Evolutionary conservation across 805 yeast species (phyloP), one percentile per base, ranked within the genome.

Genomic region (Torulaspora quercuum): DNA sequence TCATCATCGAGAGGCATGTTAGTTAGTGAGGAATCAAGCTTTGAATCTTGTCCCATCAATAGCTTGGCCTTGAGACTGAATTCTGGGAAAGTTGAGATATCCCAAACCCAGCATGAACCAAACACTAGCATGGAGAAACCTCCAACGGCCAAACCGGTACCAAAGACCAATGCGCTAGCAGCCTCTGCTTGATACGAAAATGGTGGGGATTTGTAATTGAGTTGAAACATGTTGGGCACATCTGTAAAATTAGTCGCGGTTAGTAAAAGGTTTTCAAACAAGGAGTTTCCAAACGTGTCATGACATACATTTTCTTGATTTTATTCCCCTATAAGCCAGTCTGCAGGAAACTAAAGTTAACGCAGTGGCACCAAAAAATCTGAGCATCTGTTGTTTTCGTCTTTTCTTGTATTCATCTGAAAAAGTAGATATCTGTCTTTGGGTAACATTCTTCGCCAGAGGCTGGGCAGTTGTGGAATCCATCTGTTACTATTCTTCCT

Each of bases 181-280:
- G 95, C 95, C 57, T 88, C 95, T 37, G 77, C 75, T 44, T 84
- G 78, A 55, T 84, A 79, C 19, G 83, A 80, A 53, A 80, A 82
- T n/a, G 78, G 69, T 4, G 95, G 95, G 2, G 94, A 94, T 39
- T 76, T 73, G 52, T 87, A 90, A 61, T 88, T 88, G 8, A 89
- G 86, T 50, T 85, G 88, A 61, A 84, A 89, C 50, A 79, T 69
- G 27, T 72, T 72, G 6, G 96, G 96, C 5, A 77, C 61, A 50
- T 77, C 74, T 65, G 34, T 7, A 11, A 10, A 12, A 25, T 19
- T 22, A 10, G n/a, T n/a, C n/a, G n/a, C n/a, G 17, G 50, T 46
- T 42, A 45, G 49, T 45, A 45, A 13, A 13, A 1, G 2, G 11
- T 14, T 12, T n/a, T 6, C 13, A 11, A 10, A 15, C 18, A 14